Percentiles rank a stretch among this genome's conserved stretches.
These are phyloP conservation scores for Suillus weaverae DNA, from an alignment of 768 basidiomycete species.

Conservation along the genomic window DNA sequence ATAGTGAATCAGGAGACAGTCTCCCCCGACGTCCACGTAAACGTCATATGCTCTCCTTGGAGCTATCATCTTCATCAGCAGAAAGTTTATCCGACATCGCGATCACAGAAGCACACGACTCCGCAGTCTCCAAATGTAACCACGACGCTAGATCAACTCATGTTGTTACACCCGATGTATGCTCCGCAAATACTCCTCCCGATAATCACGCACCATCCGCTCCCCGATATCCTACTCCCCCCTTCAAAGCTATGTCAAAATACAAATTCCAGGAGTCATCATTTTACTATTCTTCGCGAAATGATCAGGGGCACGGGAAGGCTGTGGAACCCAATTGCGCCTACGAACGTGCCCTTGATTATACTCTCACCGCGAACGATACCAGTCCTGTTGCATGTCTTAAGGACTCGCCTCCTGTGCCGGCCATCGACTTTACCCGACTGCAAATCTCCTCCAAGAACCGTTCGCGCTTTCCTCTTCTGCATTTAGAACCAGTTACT, in stretches of 20 bases:
- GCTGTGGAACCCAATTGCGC: too few relatives aligned
- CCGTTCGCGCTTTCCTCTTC: slow-evolving; percentile 15
- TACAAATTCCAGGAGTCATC: neutral
- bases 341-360: neutral
- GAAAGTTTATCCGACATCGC: neutral
- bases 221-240: neutral
- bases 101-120: neutral
- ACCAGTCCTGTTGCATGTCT: too few relatives aligned
- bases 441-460: slow-evolving; percentile 11
- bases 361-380: neutral
- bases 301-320: too few relatives aligned
- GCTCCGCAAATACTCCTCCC: neutral
- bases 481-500: neutral
- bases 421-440: slow-evolving; percentile 31
- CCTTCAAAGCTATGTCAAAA: neutral
- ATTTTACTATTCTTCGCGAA: neutral
- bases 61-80: slow-evolving; percentile 17
- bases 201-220: neutral
- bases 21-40: slow-evolving; percentile 32
- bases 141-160: neutral
- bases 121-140: too few relatives aligned
- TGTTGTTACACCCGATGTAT: neutral
- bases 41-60: slow-evolving; percentile 26
- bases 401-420: slow-evolving; percentile 7
- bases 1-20: slow-evolving; percentile 23